Conservation (phyloP, 345 rosid genomes). For the Lepidium didymum region DNA sequence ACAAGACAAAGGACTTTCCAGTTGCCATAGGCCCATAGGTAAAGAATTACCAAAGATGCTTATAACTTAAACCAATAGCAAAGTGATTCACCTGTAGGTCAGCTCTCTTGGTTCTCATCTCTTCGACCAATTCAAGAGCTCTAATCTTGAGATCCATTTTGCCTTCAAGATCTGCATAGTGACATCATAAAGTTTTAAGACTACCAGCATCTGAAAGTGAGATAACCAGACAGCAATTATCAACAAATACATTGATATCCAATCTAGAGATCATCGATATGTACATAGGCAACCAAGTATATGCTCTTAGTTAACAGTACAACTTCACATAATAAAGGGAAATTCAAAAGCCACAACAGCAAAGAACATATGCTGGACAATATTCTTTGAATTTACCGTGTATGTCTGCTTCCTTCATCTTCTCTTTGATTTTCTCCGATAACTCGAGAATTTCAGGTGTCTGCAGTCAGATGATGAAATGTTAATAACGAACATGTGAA, state of each 20-base stretch:
- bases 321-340: neutral
- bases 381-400: slow-evolving; percentile 37
- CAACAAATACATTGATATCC: neutral
- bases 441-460: slow-evolving; percentile 63
- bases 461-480: slow-evolving; percentile 31
- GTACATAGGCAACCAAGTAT: neutral
- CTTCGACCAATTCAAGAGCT: slow-evolving; percentile 79
- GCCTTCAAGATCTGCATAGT: slow-evolving; percentile 70
- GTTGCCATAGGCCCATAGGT: neutral
- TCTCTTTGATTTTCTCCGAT: slow-evolving; percentile 79
- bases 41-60: neutral
- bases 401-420: slow-evolving; percentile 78
- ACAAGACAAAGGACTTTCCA: slow-evolving; percentile 8
- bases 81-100: slow-evolving; percentile 69
- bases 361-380: neutral
- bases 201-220: neutral
- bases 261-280: neutral
- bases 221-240: neutral
- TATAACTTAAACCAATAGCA: neutral
- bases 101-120: slow-evolving; percentile 82
- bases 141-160: slow-evolving; percentile 87
- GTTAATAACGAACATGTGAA: neutral
- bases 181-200: neutral
- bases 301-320: neutral
- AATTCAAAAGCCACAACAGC: neutral